phyloP scores from a whole-genome alignment of 2,329 filamentous ascomycete species.

The Myriosclerotinia duriaeana region DNA sequence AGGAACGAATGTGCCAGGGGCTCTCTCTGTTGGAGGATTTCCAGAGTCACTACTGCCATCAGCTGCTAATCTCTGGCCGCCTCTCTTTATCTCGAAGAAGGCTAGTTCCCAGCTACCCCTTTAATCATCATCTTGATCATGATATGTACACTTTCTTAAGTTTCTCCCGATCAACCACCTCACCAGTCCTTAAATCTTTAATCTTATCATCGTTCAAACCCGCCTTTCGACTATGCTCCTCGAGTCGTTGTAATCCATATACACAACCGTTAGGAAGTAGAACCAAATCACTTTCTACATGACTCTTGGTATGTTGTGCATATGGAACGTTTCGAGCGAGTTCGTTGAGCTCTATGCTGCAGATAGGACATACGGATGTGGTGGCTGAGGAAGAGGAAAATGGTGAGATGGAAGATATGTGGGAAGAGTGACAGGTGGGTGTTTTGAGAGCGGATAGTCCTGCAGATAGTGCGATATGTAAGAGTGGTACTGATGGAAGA shows the following conservation, averaged over 20 bases:
- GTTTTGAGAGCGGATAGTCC: constrained; percentile 95
- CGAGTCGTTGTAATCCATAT: constrained; percentile 73
- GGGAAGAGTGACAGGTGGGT: constrained; percentile 76
- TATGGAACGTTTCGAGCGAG: constrained; percentile 87
- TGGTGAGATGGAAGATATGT: constrained; percentile 35
- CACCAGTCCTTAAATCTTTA: constrained; percentile 75
- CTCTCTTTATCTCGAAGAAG: constrained; percentile 59
- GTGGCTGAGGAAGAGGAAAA: constrained; percentile 40
- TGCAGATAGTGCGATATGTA: constrained; percentile 87
- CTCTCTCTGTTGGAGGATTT: not conserved
- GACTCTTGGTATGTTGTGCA: constrained; percentile 91
- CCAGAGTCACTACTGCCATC: constrained; percentile 29
- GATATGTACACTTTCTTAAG: constrained; percentile 91
- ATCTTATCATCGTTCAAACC: constrained; percentile 66
- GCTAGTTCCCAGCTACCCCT: constrained; percentile 48
- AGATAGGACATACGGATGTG: constrained; percentile 87
- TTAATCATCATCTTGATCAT: constrained; percentile 42
- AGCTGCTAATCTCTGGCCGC: constrained; percentile 49
- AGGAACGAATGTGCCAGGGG: constrained; percentile 56
- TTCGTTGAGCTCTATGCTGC: constrained; percentile 90
- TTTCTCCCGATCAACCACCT: constrained; percentile 59
- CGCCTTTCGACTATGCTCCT: constrained; percentile 76
- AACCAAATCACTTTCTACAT: constrained; percentile 82
- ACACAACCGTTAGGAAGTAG: constrained; percentile 84
- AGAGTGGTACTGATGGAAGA: constrained; percentile 76